Conservation (phyloP, 225 moss, liverwort and hornwort species). For the Pleurozium schreberi region DNA sequence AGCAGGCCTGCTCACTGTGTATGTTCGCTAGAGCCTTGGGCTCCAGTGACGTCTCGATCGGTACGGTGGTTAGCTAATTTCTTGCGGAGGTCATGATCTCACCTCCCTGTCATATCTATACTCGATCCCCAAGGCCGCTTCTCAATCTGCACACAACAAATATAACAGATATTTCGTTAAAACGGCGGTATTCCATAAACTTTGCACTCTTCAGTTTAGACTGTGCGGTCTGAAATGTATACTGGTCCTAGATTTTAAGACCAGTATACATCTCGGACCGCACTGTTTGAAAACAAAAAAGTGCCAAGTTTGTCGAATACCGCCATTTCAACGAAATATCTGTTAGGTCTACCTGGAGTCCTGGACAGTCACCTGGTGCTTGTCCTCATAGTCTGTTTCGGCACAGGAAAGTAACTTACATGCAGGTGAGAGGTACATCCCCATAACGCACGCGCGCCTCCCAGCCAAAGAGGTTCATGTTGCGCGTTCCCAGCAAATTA, state of each 20-base stretch:
- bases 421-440: neutral
- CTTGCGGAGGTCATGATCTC: neutral
- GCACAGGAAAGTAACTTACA: neutral
- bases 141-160: neutral
- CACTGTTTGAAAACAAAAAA: no score
- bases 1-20: neutral
- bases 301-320: no score
- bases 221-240: no score
- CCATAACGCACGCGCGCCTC: neutral
- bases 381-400: neutral
- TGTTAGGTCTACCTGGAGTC: neutral
- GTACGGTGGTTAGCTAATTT: neutral
- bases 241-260: no score
- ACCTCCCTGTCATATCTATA: neutral
- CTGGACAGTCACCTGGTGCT: neutral
- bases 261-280: no score
- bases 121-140: neutral
- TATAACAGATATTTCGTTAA: neutral
- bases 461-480: neutral
- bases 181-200: no score
- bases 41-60: neutral
- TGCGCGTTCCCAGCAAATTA: neutral
- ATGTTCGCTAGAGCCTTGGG: neutral
- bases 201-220: no score
- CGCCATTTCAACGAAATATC: no score